Base-by-base conservation (phyloP, 805 yeast species). In the Henningerozyma blattae region DNA sequence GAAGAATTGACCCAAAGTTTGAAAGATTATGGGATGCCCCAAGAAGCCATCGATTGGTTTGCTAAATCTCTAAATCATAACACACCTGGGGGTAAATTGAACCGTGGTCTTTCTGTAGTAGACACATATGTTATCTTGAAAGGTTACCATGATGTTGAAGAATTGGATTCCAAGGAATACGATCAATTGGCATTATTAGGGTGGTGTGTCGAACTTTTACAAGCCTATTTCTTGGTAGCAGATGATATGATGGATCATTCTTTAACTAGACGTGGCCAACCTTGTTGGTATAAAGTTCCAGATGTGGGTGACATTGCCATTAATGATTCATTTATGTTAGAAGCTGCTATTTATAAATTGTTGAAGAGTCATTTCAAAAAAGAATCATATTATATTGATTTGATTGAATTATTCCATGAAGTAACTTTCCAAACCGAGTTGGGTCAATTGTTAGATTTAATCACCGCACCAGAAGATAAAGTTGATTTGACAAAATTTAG, bases 191-290 rank as follows among this genome's bases (percentile, higher is more conserved):
- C 96, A 8, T 65, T 87, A 32, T 68, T 91, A 44, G 98, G 98
- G 16, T 91, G 98, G 98, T 70, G 85, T 47, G 75, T 91, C 46
- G 98, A 91, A 64, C 69, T 91, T 44, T 68, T 89, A 47, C 98
- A 89, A 64, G 97, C 96, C 2, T 91, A 84, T 59, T 91, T 91
- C 68, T 70, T 91, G 50, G 97, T 91, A 37, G 93, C 97, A 22
- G 98, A 91, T 58, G 98, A 91, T 58, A 91, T 91, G 76, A 91
- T 91, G 98, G 98, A 91, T 59, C 75, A 76, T 46, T 82, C 95
- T 22, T 80, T 84, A 58, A 91, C 98, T 28, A 82, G 98, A 70
- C 79, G 98, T 59, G 98, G 96, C 39, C 96, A 89, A 63, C 91
- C 95, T 45, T 91, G 98, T 62, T 91, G 98, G 98, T 91, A 86